phyloP scores from a whole-genome alignment of 805 yeast species.

The Lachancea fermentati region DNA sequence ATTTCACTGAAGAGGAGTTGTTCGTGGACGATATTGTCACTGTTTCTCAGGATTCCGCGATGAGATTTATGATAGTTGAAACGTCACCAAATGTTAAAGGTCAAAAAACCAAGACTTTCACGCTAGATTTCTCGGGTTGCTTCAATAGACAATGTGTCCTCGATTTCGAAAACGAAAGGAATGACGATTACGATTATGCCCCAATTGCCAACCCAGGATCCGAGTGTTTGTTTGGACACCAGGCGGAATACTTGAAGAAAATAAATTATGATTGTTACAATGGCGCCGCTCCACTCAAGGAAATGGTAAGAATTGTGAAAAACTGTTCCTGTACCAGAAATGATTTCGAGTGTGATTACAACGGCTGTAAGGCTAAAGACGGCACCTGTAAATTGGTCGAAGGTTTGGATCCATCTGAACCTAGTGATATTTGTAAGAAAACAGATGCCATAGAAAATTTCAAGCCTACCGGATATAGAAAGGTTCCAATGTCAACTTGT shows the following conservation, averaged over 20 bases:
- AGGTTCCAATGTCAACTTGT: constrained; percentile 80
- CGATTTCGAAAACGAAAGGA: constrained; percentile 38
- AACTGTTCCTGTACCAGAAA: constrained; percentile 81
- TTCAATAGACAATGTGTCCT: constrained; percentile 51
- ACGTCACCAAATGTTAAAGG: constrained; percentile 41
- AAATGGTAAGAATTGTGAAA: constrained; percentile 50
- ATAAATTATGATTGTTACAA: constrained; percentile 57
- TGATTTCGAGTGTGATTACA: constrained; percentile 93
- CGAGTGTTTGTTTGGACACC: constrained; percentile 68
- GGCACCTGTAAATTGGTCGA: constrained; percentile 83
- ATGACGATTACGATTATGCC: constrained; percentile 61
- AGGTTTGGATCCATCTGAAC: constrained; percentile 66
- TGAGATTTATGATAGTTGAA: constrained; percentile 66
- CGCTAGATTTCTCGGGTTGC: constrained; percentile 53
- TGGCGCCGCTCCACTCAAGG: constrained; percentile 52
- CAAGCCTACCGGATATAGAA: constrained; percentile 90
- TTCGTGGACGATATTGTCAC: constrained; percentile 72
- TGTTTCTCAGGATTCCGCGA: constrained; percentile 82
- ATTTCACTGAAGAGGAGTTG: constrained; percentile 54
- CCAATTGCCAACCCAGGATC: constrained; percentile 52
- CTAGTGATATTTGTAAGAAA: constrained; percentile 50
- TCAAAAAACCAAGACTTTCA: constrained; percentile 41
- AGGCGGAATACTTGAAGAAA: constrained; percentile 53
- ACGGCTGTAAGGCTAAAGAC: constrained; percentile 61
- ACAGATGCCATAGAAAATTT: constrained; percentile 61